Evolutionary conservation across 140 eudicot genomes (phyloP).

Genomic region (Erigeron philadelphicus): DNA sequence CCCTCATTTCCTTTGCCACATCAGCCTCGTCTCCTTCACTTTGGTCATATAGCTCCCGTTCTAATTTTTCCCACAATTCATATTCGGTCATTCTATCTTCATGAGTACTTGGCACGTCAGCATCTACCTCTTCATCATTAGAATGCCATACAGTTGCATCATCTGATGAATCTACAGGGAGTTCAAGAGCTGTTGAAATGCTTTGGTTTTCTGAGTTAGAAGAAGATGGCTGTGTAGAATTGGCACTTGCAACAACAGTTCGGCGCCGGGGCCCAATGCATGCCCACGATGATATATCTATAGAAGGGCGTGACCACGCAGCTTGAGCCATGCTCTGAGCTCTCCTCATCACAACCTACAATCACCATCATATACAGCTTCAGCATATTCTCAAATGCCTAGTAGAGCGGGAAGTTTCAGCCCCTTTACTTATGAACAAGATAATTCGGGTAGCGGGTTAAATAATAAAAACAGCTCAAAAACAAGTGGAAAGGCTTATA

Average conservation of each 20-base stretch:
- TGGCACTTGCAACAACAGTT: slow-evolving; percentile 25
- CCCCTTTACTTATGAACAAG: too few relatives aligned
- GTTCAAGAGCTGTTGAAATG: slow-evolving; percentile 36
- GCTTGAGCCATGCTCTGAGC: slow-evolving; percentile 97
- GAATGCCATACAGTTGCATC: slow-evolving; percentile 32
- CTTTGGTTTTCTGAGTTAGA: slow-evolving; percentile 32
- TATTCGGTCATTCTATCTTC: slow-evolving; percentile 76
- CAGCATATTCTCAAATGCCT: neutral
- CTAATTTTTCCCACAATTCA: slow-evolving; percentile 85
- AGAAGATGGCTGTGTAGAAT: slow-evolving; percentile 34
- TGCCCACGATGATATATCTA: slow-evolving; percentile 68
- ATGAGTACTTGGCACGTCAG: slow-evolving; percentile 30
- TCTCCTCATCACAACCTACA: slow-evolving; percentile 88
- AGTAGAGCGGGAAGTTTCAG: neutral
- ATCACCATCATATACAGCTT: slow-evolving; percentile 16
- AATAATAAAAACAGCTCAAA: neutral
- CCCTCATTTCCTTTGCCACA: slow-evolving; percentile 66
- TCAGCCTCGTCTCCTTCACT: slow-evolving; percentile 52
- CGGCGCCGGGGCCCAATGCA: slow-evolving; percentile 90
- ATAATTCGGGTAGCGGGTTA: neutral
- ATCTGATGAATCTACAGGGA: slow-evolving; percentile 53
- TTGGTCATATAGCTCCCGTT: slow-evolving; percentile 66
- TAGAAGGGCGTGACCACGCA: slow-evolving; percentile 75
- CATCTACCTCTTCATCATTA: slow-evolving; percentile 29
- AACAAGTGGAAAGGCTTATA: neutral